phyloP scores from a whole-genome alignment of 2,329 filamentous ascomycete genomes.

The Cladosporium sp. region DNA sequence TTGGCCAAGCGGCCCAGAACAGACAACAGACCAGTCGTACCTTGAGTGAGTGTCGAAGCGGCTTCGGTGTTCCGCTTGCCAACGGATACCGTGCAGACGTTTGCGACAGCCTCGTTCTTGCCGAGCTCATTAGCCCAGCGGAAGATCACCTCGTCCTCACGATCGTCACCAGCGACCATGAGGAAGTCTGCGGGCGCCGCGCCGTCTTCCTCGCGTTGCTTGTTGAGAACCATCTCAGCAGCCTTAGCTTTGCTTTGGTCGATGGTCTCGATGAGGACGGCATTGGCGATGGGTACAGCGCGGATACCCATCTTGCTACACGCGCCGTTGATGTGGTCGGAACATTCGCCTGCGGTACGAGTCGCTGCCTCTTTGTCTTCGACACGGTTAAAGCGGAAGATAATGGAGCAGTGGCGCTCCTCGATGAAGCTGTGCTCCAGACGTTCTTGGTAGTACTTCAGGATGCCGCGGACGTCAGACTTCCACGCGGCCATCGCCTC shows the following conservation, averaged over 20 bases:
- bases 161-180: conserved; percentile 82
- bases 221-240: conserved; percentile 63
- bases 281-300: conserved; percentile 71
- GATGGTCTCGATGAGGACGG: conserved; percentile 77
- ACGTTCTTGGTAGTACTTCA: conserved; percentile 85
- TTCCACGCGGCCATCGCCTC: conserved; percentile 75
- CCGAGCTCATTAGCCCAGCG: conserved; percentile 81
- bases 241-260: conserved; percentile 87
- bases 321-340: conserved; percentile 91
- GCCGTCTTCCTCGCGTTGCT: conserved; percentile 25
- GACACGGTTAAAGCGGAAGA: conserved; percentile 84
- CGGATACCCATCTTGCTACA: conserved; percentile 80
- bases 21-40: conserved; percentile 67
- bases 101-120: conserved; percentile 46
- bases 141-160: conserved; percentile 92
- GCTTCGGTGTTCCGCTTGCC: conserved; percentile 87
- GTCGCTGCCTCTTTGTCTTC: conserved; percentile 71
- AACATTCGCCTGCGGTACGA: conserved; percentile 82
- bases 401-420: conserved; percentile 83
- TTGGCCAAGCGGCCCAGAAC: conserved; percentile 30
- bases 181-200: conserved; percentile 67
- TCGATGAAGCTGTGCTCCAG: conserved; percentile 85
- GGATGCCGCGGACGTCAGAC: conserved; percentile 71
- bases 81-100: conserved; percentile 81
- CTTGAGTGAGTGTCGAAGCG: conserved; percentile 78